Evolutionary conservation across 2,329 filamentous ascomycete species (phyloP).

Genomic region (Dactylonectria estremocensis): DNA sequence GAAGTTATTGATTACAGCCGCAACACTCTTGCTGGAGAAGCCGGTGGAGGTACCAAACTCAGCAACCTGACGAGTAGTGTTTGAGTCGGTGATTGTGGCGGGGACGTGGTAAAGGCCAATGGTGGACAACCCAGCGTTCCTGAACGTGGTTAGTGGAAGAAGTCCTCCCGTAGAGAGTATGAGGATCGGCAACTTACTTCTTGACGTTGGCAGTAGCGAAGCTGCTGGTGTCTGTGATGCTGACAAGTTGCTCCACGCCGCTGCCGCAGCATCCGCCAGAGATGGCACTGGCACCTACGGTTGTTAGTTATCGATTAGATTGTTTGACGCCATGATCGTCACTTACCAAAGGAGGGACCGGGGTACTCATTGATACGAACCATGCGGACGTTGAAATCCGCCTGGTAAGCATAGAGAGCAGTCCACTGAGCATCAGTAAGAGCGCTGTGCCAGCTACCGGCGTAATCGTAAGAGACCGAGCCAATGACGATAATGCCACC

Average conservation of each 20-base stretch:
- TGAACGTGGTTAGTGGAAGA: neutral
- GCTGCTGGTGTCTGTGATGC: slow-evolving; percentile 28
- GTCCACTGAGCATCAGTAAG: slow-evolving; percentile 29
- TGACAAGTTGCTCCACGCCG: slow-evolving; percentile 29
- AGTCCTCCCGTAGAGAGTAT: neutral
- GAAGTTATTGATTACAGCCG: slow-evolving; percentile 33
- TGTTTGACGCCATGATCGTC: too few species aligned
- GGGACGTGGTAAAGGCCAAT: slow-evolving; percentile 35
- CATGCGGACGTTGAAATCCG: slow-evolving; percentile 27
- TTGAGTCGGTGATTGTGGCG: slow-evolving; percentile 30
- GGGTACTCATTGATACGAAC: slow-evolving; percentile 8
- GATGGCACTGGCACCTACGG: slow-evolving; percentile 22
- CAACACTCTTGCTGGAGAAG: slow-evolving; percentile 30
- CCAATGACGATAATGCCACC: too few species aligned
- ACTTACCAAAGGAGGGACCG: slow-evolving; percentile 10
- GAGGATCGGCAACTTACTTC: neutral
- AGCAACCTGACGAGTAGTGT: slow-evolving; percentile 26
- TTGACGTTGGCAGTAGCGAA: slow-evolving; percentile 37
- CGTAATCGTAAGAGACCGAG: slow-evolving; percentile 22
- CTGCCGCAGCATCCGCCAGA: slow-evolving; percentile 15
- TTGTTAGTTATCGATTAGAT: too few species aligned
- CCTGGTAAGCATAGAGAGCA: slow-evolving; percentile 29
- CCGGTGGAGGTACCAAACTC: slow-evolving; percentile 31
- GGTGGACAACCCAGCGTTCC: slow-evolving; percentile 30
- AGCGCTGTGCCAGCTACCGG: slow-evolving; percentile 28